Evolutionary conservation across 2,329 filamentous ascomycete species (phyloP).

Genomic region (Elsinoe australis): DNA sequence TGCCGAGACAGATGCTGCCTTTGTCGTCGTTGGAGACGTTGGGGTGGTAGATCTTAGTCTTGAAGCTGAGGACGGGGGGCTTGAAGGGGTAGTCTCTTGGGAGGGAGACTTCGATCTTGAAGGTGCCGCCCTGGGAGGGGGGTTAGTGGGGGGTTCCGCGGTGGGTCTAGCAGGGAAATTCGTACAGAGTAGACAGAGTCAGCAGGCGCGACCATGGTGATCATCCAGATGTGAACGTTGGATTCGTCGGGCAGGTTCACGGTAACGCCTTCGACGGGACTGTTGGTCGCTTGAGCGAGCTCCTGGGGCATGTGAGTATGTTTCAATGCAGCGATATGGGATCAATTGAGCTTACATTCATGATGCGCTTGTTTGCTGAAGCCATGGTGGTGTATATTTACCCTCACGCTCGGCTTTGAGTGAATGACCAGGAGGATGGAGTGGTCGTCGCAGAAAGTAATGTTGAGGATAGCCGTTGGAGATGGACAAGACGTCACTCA

Average conservation of each 20-base stretch:
- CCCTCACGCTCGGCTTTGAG: too few species aligned
- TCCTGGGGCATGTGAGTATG: slow-evolving; percentile 41
- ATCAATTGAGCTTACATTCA: slow-evolving; percentile 32
- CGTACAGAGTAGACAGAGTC: slow-evolving; percentile 58
- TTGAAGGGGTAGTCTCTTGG: slow-evolving; percentile 86
- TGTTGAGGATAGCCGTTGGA: background rate
- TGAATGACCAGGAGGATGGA: too few species aligned
- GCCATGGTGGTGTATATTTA: too few species aligned
- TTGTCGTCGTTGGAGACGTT: slow-evolving; percentile 83
- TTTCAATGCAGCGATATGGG: background rate
- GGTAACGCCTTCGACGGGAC: slow-evolving; percentile 50
- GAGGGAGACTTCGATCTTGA: slow-evolving; percentile 64
- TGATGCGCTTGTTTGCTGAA: slow-evolving; percentile 38
- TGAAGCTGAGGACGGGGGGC: slow-evolving; percentile 69
- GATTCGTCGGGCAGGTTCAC: slow-evolving; percentile 53
- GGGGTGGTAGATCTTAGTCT: slow-evolving; percentile 89
- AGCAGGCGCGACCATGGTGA: slow-evolving; percentile 58
- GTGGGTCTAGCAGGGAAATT: slow-evolving; percentile 19
- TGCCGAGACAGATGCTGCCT: slow-evolving; percentile 76
- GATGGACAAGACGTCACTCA: slow-evolving; percentile 2
- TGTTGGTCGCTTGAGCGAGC: slow-evolving; percentile 49
- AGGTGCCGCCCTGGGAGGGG: slow-evolving; percentile 57
- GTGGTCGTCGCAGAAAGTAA: too few species aligned
- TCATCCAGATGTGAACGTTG: slow-evolving; percentile 61
- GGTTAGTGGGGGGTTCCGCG: slow-evolving; percentile 1